phyloP scores from a whole-genome alignment of 1,284 basidiomycete species.

The Ceratobasidium theobromae region DNA sequence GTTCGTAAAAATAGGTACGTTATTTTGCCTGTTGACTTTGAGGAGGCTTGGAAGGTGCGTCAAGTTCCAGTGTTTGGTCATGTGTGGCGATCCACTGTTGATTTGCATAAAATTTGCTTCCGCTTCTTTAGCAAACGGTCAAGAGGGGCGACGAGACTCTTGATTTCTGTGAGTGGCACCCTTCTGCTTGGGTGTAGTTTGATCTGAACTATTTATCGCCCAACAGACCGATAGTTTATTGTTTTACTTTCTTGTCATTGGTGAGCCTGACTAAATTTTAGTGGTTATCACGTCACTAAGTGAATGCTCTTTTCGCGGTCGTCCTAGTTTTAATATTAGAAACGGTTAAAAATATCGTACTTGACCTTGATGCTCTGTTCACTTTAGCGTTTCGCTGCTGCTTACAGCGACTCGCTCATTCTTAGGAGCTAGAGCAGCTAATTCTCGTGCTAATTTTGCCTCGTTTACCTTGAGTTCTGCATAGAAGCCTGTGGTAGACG shows the following conservation, averaged over 20 bases:
- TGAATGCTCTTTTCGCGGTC: background rate
- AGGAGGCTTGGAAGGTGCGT: conserved; percentile 97
- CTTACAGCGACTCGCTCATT: conserved; percentile 75
- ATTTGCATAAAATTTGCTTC: conserved; percentile 37
- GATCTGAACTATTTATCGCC: conserved; percentile 21
- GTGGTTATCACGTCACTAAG: conserved; percentile 3
- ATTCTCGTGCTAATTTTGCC: conserved; percentile 51
- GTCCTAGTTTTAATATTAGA: conserved; percentile 18
- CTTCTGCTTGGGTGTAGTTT: conserved; percentile 33
- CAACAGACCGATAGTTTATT: conserved; percentile 39
- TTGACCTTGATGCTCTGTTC: conserved; percentile 48
- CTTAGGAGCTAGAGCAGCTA: conserved; percentile 69
- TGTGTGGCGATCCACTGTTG: conserved; percentile 41
- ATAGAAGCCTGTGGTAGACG: conserved; percentile 45
- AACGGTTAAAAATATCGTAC: too few relatives aligned
- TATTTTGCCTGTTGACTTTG: conserved; percentile 95
- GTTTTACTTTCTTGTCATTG: conserved; percentile 40
- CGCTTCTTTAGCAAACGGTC: conserved; percentile 74
- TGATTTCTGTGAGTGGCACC: conserved; percentile 80
- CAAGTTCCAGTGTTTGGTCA: conserved; percentile 40
- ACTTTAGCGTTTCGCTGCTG: conserved; percentile 76
- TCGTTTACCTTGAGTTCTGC: conserved; percentile 44
- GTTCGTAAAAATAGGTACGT: conserved; percentile 98
- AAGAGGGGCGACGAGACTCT: conserved; percentile 91
- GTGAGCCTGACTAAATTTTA: conserved; percentile 2